Conservation (phyloP, 208 protist genomes). For the Angomonas ambiguus region DNA sequence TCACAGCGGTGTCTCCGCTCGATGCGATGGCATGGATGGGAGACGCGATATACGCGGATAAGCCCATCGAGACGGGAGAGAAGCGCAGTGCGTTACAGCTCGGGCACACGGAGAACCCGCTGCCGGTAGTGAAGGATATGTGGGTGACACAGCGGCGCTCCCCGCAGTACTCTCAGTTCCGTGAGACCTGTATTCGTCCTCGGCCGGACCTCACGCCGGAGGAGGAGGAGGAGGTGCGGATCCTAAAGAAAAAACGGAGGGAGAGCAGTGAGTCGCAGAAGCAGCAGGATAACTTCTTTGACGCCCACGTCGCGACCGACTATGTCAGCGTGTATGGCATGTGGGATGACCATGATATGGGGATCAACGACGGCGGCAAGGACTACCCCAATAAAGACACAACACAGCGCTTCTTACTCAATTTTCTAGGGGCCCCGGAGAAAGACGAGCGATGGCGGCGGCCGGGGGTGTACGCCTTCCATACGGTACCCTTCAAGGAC, state of each 20-base stretch:
- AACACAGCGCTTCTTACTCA: slow-evolving; percentile 65
- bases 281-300: background rate
- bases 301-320: background rate
- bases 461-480: slow-evolving; percentile 63
- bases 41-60: slow-evolving; percentile 84
- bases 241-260: background rate
- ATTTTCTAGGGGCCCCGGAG: slow-evolving; percentile 61
- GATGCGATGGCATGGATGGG: slow-evolving; percentile 80
- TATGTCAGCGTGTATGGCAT: slow-evolving; percentile 47
- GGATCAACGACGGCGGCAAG: slow-evolving; percentile 76
- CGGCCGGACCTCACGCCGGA: background rate
- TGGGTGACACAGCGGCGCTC: slow-evolving; percentile 52
- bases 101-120: slow-evolving; percentile 18
- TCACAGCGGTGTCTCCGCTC: slow-evolving; percentile 10
- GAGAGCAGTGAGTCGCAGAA: background rate
- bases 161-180: slow-evolving; percentile 56
- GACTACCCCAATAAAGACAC: slow-evolving; percentile 52
- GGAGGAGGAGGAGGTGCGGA: background rate
- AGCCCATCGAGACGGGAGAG: slow-evolving; percentile 20
- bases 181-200: slow-evolving; percentile 34
- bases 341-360: slow-evolving; percentile 91
- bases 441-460: slow-evolving; percentile 38
- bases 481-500: slow-evolving; percentile 43
- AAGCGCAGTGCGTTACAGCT: slow-evolving; percentile 7
- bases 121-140: slow-evolving; percentile 43